Percentiles rank a stretch among this genome's conserved stretches.
These are phyloP conservation scores for Cladobotryum protrusum DNA, from an alignment of 2,329 filamentous ascomycete genomes.

Conservation along the genomic window DNA sequence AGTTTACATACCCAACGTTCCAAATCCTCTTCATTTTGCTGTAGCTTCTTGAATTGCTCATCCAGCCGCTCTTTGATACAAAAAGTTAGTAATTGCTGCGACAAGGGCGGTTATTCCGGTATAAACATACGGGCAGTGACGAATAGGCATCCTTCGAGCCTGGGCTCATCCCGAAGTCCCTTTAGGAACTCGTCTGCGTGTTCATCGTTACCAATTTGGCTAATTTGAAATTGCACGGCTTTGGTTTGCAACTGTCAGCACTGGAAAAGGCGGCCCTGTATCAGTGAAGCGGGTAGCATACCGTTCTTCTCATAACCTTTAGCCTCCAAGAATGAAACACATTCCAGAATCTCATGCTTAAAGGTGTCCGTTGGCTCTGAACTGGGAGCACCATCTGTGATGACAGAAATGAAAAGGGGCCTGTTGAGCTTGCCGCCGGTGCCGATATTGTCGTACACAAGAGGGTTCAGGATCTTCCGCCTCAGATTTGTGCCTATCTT, in stretches of 20 bases:
- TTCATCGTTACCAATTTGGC: constrained; percentile 5
- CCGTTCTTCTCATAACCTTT: background rate
- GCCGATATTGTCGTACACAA: constrained; percentile 1
- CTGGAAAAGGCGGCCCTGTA: background rate
- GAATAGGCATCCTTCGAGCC: background rate
- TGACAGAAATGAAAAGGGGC: constrained; percentile 5
- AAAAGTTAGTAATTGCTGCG: background rate
- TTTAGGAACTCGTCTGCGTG: background rate
- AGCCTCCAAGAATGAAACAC: background rate
- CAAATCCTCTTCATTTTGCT: constrained; percentile 2
- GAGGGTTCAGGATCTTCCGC: constrained; percentile 4
- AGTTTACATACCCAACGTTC: constrained; percentile 7
- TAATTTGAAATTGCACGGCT: constrained; percentile 8
- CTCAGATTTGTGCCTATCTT: constrained; percentile 2
- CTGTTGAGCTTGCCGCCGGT: background rate
- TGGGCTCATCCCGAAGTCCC: background rate
- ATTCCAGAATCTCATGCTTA: background rate
- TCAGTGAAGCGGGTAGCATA: background rate
- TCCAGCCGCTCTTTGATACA: constrained; percentile 2
- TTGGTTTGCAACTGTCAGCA: background rate
- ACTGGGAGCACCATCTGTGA: constrained; percentile 6
- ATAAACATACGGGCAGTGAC: constrained; percentile 6
- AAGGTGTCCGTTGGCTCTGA: background rate
- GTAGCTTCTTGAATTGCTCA: constrained; percentile 1
- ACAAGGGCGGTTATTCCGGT: no score